These are phyloP conservation scores for Apiospora sp. DNA, from an alignment of 2,329 filamentous ascomycete species.

Conservation along the genomic window DNA sequence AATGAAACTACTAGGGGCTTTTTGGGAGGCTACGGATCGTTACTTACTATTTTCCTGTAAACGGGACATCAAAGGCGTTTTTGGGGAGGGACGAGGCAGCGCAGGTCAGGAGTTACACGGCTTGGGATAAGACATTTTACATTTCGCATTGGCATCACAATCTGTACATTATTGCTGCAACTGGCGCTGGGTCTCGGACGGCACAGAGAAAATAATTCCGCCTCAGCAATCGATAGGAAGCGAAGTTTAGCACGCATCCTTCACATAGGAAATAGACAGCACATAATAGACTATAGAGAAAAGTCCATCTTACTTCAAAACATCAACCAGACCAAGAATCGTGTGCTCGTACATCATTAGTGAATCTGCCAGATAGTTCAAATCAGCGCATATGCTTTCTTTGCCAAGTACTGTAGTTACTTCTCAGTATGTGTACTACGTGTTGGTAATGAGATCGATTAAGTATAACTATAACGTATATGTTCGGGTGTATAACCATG, in stretches of 20 bases:
- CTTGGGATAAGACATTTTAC: neutral
- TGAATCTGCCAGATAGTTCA: neutral
- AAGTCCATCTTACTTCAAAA: neutral
- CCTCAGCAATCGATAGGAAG: neutral
- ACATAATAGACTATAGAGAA: constrained; percentile 20
- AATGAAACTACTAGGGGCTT: constrained; percentile 30
- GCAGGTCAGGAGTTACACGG: constrained; percentile 19
- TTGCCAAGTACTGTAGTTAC: no score
- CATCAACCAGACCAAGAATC: neutral
- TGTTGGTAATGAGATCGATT: neutral
- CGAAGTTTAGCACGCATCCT: neutral
- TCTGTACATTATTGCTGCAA: constrained; percentile 19
- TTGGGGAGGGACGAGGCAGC: neutral
- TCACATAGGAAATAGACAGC: constrained; percentile 15
- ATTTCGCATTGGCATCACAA: neutral
- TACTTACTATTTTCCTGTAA: neutral
- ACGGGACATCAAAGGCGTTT: constrained; percentile 11
- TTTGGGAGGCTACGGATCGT: neutral
- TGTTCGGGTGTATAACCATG: neutral
- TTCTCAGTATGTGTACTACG: neutral
- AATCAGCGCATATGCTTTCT: neutral
- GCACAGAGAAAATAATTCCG: neutral
- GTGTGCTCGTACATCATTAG: neutral
- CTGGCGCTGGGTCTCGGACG: neutral
- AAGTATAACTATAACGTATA: neutral